Evolutionary conservation across 1,284 basidiomycete genomes (phyloP).

Genomic region (Waitea zeae): DNA sequence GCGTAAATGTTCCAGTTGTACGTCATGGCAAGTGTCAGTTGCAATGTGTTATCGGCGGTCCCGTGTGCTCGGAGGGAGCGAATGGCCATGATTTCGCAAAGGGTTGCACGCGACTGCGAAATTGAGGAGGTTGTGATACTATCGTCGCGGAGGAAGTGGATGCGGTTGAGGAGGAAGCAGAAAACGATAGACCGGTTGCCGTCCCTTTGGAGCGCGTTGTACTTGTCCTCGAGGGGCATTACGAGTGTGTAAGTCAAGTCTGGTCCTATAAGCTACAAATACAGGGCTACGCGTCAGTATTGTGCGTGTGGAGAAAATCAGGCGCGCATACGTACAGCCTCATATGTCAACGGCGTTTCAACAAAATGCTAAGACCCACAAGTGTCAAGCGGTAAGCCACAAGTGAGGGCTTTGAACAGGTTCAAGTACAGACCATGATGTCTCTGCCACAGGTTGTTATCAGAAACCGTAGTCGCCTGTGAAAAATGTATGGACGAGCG

Average conservation of each 20-base stretch:
- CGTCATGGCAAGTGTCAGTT: slow-evolving; percentile 66
- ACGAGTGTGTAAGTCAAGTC: slow-evolving; percentile 82
- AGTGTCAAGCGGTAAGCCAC: slow-evolving; percentile 5
- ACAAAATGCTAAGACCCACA: slow-evolving; percentile 3
- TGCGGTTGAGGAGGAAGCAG: slow-evolving; percentile 77
- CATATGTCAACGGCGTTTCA: slow-evolving; percentile 62
- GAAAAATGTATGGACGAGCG: too few species aligned
- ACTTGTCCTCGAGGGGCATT: slow-evolving; percentile 58
- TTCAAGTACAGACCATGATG: too few species aligned
- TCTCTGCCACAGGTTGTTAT: too few species aligned
- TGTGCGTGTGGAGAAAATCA: neutral
- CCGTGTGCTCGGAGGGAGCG: slow-evolving; percentile 58
- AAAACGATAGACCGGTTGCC: slow-evolving; percentile 71
- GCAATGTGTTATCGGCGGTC: slow-evolving; percentile 50
- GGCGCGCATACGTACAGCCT: slow-evolving; percentile 28
- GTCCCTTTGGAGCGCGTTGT: slow-evolving; percentile 37
- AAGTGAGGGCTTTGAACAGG: too few species aligned
- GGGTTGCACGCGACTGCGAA: slow-evolving; percentile 56
- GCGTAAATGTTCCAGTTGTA: slow-evolving; percentile 81
- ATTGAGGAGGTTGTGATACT: slow-evolving; percentile 48
- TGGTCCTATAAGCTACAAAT: slow-evolving; percentile 53
- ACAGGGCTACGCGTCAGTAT: neutral
- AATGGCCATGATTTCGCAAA: slow-evolving; percentile 85
- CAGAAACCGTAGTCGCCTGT: too few species aligned
- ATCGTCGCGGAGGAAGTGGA: slow-evolving; percentile 69